Percentiles rank a stretch among this genome's conserved stretches.
These are phyloP conservation scores for Tetrastigma voinierianum DNA, from an alignment of 164 flowering plant genomes.

Conservation along the genomic window DNA sequence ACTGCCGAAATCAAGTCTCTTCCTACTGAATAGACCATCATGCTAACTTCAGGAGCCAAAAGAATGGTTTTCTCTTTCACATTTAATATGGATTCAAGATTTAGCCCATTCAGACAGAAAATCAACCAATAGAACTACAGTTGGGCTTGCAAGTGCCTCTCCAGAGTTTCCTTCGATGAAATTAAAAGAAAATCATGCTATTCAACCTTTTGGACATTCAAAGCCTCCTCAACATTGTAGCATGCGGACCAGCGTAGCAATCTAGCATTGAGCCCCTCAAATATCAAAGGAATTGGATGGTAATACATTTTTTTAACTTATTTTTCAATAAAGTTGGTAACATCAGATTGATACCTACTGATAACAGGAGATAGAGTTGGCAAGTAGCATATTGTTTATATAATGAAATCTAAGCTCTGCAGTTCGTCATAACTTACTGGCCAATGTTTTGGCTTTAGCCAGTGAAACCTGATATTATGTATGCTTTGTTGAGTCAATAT, in stretches of 20 bases:
- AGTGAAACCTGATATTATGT: no score
- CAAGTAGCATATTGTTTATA: no score
- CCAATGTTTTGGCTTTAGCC: no score
- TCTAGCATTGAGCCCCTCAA: not conserved
- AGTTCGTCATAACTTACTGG: no score
- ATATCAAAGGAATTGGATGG: slow-evolving; percentile 2
- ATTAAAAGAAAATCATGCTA: not conserved
- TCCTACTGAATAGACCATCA: slow-evolving; percentile 20
- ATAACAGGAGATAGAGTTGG: no score
- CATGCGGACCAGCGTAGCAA: not conserved
- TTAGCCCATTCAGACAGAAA: not conserved
- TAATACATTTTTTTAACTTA: not conserved
- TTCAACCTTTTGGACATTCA: not conserved
- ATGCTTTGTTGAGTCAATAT: no score
- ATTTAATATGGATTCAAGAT: not conserved
- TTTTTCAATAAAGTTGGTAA: not conserved
- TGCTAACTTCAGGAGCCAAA: slow-evolving; percentile 18
- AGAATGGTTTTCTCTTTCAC: not conserved
- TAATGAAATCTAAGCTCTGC: no score
- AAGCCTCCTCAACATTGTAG: not conserved
- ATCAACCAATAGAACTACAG: not conserved
- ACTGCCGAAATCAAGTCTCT: slow-evolving; percentile 27
- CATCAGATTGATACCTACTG: not conserved
- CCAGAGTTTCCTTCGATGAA: not conserved
- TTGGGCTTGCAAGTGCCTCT: not conserved